Percentiles rank a stretch among this genome's conserved stretches.
Conservation (phyloP, 75 land plant species). For the Adiantum capillusveneris region DNA sequence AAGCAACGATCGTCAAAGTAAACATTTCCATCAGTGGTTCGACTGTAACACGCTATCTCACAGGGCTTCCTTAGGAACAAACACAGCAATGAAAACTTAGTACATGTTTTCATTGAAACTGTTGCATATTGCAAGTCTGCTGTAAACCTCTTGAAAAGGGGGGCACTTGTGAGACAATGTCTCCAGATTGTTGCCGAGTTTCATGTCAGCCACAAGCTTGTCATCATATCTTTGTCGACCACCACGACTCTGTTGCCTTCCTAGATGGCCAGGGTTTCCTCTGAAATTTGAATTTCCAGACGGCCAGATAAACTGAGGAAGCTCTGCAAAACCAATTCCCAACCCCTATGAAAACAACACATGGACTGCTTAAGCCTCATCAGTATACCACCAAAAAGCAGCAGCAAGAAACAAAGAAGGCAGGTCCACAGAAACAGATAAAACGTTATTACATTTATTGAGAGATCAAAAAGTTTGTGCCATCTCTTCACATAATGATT, state of each 20-base stretch:
- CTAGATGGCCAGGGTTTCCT: conserved; percentile 19
- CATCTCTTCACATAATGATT: too few species aligned
- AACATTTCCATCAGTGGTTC: conserved; percentile 63
- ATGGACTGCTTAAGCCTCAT: not conserved
- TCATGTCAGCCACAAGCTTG: conserved; percentile 70
- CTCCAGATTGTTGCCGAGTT: conserved; percentile 69
- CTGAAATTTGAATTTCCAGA: conserved; percentile 32
- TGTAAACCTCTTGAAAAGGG: conserved; percentile 60
- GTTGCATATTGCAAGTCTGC: too few species aligned
- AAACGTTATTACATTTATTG: too few species aligned
- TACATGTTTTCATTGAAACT: too few species aligned
- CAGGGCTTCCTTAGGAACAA: conserved; percentile 41
- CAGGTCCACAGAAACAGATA: too few species aligned
- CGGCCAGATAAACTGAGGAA: conserved; percentile 11
- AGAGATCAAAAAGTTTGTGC: too few species aligned
- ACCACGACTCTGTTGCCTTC: conserved; percentile 24
- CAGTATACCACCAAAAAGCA: too few species aligned
- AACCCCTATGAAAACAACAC: not conserved
- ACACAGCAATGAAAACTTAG: too few species aligned
- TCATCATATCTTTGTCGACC: conserved; percentile 40
- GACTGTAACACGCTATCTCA: conserved; percentile 80
- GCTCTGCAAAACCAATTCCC: conserved; percentile 1
- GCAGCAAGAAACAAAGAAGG: too few species aligned
- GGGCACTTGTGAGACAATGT: conserved; percentile 57
- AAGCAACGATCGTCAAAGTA: conserved; percentile 69